Evolutionary conservation across 148 eudicot genomes (phyloP).

Genomic region (Rhododendron mucronatum): DNA sequence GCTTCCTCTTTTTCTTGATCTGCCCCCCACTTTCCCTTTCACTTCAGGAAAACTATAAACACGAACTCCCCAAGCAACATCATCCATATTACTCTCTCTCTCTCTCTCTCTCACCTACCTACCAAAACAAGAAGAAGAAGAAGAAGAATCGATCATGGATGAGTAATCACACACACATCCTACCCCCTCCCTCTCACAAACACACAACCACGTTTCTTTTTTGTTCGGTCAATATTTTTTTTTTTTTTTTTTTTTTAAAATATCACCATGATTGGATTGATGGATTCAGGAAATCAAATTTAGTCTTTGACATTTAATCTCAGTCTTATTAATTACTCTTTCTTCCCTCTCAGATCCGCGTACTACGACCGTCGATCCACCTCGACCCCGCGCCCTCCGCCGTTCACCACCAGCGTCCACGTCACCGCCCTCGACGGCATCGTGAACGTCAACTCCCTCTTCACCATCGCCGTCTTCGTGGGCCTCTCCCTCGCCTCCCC

Average conservation of each 20-base stretch:
- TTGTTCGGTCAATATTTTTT: too few relatives aligned
- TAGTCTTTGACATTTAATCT: not conserved
- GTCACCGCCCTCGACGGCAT: constrained; percentile 84
- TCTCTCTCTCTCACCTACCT: not conserved
- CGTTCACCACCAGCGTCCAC: constrained; percentile 63
- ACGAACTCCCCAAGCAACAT: not conserved
- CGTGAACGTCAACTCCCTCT: constrained; percentile 79
- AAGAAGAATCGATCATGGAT: not conserved
- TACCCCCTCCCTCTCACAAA: not conserved
- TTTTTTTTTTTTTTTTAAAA: too few relatives aligned
- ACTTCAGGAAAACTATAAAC: not conserved
- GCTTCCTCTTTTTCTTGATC: too few relatives aligned
- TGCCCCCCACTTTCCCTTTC: not conserved
- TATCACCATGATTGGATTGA: too few relatives aligned
- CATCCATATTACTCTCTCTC: not conserved
- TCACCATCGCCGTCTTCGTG: constrained; percentile 85
- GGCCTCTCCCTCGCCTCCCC: constrained; percentile 75
- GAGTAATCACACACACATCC: not conserved
- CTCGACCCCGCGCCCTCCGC: not conserved
- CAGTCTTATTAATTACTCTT: not conserved
- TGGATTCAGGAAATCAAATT: too few relatives aligned
- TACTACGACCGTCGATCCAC: not conserved
- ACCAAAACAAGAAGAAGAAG: not conserved
- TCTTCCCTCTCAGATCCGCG: not conserved
- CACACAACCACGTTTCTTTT: not conserved